These are phyloP conservation scores for Erodium maritimum DNA, from an alignment of 345 rosid genomes.

Conservation along the genomic window DNA sequence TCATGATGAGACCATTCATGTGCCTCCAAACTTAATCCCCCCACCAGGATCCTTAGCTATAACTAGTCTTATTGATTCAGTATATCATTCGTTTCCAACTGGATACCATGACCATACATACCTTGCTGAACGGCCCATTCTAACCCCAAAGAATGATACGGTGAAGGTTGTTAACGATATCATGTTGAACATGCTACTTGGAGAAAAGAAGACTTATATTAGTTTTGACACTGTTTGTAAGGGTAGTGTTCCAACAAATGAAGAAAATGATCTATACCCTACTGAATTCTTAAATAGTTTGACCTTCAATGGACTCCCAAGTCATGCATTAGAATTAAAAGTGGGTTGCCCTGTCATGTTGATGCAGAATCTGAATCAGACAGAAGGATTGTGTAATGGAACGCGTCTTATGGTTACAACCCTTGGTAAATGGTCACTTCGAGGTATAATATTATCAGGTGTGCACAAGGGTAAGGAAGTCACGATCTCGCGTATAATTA, in stretches of 20 bases:
- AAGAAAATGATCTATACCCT: neutral
- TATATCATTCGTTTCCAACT: neutral
- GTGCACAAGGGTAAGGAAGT: neutral
- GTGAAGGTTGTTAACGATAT: neutral
- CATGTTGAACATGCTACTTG: neutral
- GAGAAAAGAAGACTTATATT: neutral
- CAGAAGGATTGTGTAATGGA: slow-evolving; percentile 2
- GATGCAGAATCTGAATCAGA: slow-evolving; percentile 2
- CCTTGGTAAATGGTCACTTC: neutral
- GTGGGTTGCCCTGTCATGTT: neutral
- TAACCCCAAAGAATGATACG: neutral
- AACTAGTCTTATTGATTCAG: neutral
- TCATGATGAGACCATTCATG: neutral
- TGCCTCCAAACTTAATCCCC: neutral
- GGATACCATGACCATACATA: neutral
- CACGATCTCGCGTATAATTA: neutral
- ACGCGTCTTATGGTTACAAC: neutral
- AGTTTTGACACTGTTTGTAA: neutral
- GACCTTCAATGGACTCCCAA: neutral
- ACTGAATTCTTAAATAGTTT: neutral
- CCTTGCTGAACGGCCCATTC: neutral
- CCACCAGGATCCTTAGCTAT: neutral
- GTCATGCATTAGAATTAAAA: neutral
- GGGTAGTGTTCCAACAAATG: neutral
- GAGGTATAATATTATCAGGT: neutral